Base-by-base conservation (phyloP, 306 rosid genomes). In the Cucurbita pepo region DNA sequence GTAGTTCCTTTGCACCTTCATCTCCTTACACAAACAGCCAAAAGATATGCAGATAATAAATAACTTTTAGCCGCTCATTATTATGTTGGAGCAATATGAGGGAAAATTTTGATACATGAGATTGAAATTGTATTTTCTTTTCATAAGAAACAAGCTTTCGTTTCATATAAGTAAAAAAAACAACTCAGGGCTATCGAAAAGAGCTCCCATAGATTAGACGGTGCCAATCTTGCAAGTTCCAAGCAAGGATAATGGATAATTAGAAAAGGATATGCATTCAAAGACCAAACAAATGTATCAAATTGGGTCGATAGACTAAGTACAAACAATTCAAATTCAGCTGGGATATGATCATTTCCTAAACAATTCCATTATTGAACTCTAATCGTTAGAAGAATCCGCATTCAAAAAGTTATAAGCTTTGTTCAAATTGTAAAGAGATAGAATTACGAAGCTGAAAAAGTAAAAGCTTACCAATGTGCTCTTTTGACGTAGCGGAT, bases 1-100 rank as follows among this genome's bases (percentile, higher is more conserved):
- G 84, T 50, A 55, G 81, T 66, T 79, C 89, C 78, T 77, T 86
- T 0, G 81, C 43, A 12, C 73, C 79, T 54, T 78, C 82, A 71
- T 82, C 88, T 84, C 85, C 79, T 69, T 30, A 70, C 75, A 83
- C 34, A 76, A 71, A 76, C 38, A 63, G 19, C 38, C 76, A 59
- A 16, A 12, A 45, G 19, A 66, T 66, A 41, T 44, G 18, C 55
- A 66, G 72, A 21, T 10, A 64, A n/a, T 34, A 64, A 64, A 64
- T 21, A 12, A 45, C 15, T 41, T n/a, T 45, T 12, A 66, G 19
- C 55, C 55, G 71, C 3, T 18, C 16, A 48, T 52, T 70, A 38
- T 70, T 36, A 12, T 34, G 21, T 47, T 15, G 44, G 53, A 55
- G 47, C 51, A 22, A 16, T 36, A 60, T 9, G 36, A 13, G 44